These are phyloP conservation scores for Mycena sanguinolenta DNA, from an alignment of 768 basidiomycete species.

Conservation along the genomic window DNA sequence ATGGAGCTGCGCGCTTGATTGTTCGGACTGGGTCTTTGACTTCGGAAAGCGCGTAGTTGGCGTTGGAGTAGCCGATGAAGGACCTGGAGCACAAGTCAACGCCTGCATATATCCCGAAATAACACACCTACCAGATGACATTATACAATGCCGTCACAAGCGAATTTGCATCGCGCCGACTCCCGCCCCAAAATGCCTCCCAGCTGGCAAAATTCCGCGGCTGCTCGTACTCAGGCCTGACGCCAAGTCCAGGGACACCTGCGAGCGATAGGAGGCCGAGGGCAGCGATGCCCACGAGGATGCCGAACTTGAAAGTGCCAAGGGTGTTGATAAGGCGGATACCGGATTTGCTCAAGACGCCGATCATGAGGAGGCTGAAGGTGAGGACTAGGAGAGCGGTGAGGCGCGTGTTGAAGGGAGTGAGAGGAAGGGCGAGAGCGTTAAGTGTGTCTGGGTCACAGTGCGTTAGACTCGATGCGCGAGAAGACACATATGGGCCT, in stretches of 20 bases:
- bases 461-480: no score
- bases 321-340: constrained; percentile 73
- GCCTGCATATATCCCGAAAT: no score
- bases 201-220: constrained; percentile 54
- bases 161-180: constrained; percentile 60
- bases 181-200: constrained; percentile 69
- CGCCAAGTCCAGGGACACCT: constrained; percentile 62
- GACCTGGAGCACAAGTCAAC: constrained; percentile 53
- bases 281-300: constrained; percentile 63
- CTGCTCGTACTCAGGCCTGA: constrained; percentile 62
- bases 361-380: constrained; percentile 54
- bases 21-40: constrained; percentile 73
- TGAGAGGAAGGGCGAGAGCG: constrained; percentile 49
- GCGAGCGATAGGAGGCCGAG: constrained; percentile 59
- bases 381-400: constrained; percentile 51
- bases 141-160: constrained; percentile 68
- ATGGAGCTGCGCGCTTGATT: constrained; percentile 73
- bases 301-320: constrained; percentile 69
- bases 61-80: constrained; percentile 76
- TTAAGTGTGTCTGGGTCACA: constrained; percentile 47
- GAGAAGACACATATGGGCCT: no score
- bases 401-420: constrained; percentile 34
- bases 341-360: constrained; percentile 64
- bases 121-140: constrained; percentile 51
- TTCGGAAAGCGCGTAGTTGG: constrained; percentile 77